Conservation (phyloP, 2,329 filamentous ascomycete genomes). For the Metarhizium sp. region DNA sequence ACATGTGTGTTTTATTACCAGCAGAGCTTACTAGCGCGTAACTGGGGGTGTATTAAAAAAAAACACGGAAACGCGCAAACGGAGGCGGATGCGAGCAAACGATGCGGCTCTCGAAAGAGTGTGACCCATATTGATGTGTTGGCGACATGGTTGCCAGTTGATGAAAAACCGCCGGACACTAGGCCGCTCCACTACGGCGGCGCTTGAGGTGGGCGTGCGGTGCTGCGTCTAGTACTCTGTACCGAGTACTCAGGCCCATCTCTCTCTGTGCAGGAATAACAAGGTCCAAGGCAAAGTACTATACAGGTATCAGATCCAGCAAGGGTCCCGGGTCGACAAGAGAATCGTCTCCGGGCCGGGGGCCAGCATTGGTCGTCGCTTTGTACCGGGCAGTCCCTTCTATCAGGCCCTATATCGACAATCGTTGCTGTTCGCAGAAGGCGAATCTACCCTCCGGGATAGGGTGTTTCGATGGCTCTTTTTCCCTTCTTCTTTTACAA, state of each 20-base stretch:
- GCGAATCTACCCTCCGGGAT: too few species aligned
- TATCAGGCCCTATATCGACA: too few species aligned
- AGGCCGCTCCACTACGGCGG: slow-evolving; percentile 52
- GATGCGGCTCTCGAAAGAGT: slow-evolving; percentile 56
- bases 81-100: slow-evolving; percentile 45
- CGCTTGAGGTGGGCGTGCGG: slow-evolving; percentile 28
- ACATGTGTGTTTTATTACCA: slow-evolving; percentile 48
- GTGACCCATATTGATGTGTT: slow-evolving; percentile 79
- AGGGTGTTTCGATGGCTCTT: too few species aligned
- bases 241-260: not conserved
- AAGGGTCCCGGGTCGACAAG: not conserved
- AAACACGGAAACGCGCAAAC: slow-evolving; percentile 26
- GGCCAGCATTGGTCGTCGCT: not conserved
- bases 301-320: not conserved
- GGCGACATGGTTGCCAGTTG: slow-evolving; percentile 80
- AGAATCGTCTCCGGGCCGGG: slow-evolving; percentile 1
- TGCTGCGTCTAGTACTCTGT: not conserved
- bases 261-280: not conserved
- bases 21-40: slow-evolving; percentile 36
- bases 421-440: too few species aligned
- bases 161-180: slow-evolving; percentile 51
- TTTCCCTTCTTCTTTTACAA: too few species aligned
- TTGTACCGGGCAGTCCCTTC: too few species aligned
- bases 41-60: slow-evolving; percentile 32
- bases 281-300: not conserved